Evolutionary conservation across 805 yeast genomes (phyloP).

Genomic region (Blastobotrys chiropterorum): DNA sequence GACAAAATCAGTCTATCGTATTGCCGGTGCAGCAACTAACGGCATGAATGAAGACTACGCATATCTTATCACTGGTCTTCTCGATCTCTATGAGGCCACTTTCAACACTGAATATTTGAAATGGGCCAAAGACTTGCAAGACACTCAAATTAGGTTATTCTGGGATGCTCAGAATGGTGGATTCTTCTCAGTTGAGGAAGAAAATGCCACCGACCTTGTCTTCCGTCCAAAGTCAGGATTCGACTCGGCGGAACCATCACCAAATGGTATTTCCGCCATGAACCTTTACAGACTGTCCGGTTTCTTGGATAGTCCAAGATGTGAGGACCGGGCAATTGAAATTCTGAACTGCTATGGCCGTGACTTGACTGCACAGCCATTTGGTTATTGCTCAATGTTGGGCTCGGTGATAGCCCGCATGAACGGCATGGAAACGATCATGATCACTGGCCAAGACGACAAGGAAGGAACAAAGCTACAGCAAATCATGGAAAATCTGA

Average conservation of each 20-base stretch:
- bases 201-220: slow-evolving; percentile 22
- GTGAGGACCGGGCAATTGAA: slow-evolving; percentile 11
- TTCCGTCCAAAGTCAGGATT: slow-evolving; percentile 33
- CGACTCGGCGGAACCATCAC: slow-evolving; percentile 34
- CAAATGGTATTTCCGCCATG: slow-evolving; percentile 30
- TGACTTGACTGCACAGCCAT: slow-evolving; percentile 23
- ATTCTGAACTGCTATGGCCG: slow-evolving; percentile 18
- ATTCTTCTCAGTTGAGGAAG: slow-evolving; percentile 23
- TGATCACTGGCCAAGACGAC: slow-evolving; percentile 15
- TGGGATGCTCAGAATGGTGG: slow-evolving; percentile 32
- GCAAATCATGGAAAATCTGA: slow-evolving; percentile 4
- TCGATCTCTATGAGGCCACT: slow-evolving; percentile 32
- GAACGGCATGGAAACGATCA: slow-evolving; percentile 14
- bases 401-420: slow-evolving; percentile 14
- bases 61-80: slow-evolving; percentile 29
- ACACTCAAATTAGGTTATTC: slow-evolving; percentile 27
- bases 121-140: slow-evolving; percentile 30
- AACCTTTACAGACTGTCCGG: slow-evolving; percentile 27
- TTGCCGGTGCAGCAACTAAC: slow-evolving; percentile 13
- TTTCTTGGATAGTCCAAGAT: slow-evolving; percentile 10
- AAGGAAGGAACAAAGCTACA: neutral
- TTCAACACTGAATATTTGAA: slow-evolving; percentile 22
- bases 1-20: slow-evolving; percentile 18
- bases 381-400: slow-evolving; percentile 20
- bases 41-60: slow-evolving; percentile 36